These are phyloP conservation scores for Wickerhamiella parazyma DNA, from an alignment of 805 yeast species.

Conservation along the genomic window DNA sequence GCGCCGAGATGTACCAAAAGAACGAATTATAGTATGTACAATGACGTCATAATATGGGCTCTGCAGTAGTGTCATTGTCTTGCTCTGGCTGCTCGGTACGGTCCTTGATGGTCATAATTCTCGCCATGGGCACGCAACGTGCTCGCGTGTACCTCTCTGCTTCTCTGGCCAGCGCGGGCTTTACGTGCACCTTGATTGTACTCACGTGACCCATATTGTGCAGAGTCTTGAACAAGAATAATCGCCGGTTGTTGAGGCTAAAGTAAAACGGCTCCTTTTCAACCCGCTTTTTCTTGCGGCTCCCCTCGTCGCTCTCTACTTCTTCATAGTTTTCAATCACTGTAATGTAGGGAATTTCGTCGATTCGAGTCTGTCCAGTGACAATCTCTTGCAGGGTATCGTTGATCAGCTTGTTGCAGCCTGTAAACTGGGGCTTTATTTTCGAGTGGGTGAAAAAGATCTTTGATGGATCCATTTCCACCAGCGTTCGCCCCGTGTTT, in stretches of 20 bases:
- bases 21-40: background rate
- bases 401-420: conserved; percentile 6
- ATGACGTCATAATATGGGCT: background rate
- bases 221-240: conserved; percentile 5
- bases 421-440: conserved; percentile 7
- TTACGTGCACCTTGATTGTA: conserved; percentile 2
- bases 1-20: background rate
- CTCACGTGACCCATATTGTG: conserved; percentile 6
- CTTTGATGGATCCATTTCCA: conserved; percentile 8
- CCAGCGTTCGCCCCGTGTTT: conserved; percentile 3
- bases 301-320: background rate
- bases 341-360: conserved; percentile 6
- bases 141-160: conserved; percentile 7
- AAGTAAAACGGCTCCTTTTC: conserved; percentile 6
- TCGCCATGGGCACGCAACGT: conserved; percentile 7
- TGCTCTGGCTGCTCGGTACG: background rate
- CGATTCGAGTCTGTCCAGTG: conserved; percentile 4
- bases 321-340: conserved; percentile 9
- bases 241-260: conserved; percentile 8
- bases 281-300: background rate
- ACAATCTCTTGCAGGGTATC: conserved; percentile 6
- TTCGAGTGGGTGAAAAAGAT: conserved; percentile 7
- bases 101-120: background rate
- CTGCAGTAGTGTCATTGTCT: background rate
- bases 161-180: conserved; percentile 7